These are phyloP conservation scores for Metschnikowia anglica DNA, from an alignment of 805 yeast species.

Conservation along the genomic window DNA sequence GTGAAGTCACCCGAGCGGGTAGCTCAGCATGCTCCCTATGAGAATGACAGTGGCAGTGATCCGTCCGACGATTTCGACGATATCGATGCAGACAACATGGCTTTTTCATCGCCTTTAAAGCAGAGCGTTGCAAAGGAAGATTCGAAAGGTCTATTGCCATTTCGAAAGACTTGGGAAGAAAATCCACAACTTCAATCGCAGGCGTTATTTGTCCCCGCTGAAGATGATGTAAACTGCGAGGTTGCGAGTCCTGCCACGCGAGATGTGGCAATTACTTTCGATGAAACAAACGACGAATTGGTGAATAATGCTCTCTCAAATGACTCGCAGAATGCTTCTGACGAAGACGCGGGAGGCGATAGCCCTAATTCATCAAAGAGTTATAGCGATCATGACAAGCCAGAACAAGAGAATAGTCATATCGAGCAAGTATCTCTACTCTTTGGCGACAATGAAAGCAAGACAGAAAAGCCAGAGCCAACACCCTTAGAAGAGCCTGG, in stretches of 20 bases:
- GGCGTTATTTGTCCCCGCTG: neutral
- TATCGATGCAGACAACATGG: constrained; percentile 3
- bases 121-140: neutral
- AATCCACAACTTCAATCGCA: neutral
- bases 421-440: no score
- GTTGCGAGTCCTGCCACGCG: no score
- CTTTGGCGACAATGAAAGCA: no score
- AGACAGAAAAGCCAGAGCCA: neutral
- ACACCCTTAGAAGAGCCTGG: neutral
- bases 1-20: neutral
- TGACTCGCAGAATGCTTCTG: neutral
- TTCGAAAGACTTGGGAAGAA: neutral
- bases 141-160: neutral
- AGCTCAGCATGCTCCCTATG: neutral
- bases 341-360: no score
- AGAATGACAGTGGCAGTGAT: neutral
- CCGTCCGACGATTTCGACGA: constrained; percentile 7
- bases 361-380: neutral
- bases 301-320: neutral
- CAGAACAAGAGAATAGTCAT: neutral
- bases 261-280: no score
- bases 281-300: neutral
- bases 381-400: neutral
- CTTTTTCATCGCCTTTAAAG: constrained; percentile 5
- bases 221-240: neutral